These are phyloP conservation scores for Paulownia fortunei DNA, from an alignment of 257 asterid species.

Conservation along the genomic window DNA sequence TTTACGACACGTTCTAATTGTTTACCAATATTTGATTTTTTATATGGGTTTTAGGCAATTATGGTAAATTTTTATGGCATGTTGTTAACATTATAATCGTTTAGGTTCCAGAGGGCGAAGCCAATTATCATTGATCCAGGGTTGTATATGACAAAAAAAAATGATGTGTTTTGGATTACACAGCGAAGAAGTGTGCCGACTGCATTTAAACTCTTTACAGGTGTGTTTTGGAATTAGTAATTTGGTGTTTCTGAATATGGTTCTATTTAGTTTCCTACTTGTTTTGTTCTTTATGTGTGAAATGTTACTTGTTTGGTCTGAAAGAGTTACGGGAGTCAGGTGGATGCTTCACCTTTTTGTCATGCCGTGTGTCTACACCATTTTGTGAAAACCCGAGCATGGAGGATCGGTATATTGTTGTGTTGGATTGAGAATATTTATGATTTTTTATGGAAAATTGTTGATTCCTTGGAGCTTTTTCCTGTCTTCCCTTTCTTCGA, in stretches of 20 bases:
- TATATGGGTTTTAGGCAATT: background rate
- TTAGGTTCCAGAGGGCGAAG: slow-evolving; percentile 92
- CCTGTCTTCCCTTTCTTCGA: slow-evolving; percentile 19
- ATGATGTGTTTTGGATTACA: slow-evolving; percentile 96
- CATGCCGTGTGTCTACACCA: slow-evolving; percentile 26
- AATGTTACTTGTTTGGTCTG: slow-evolving; percentile 29
- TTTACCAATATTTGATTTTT: background rate
- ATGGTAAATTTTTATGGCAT: slow-evolving; percentile 6
- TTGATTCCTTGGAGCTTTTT: slow-evolving; percentile 15
- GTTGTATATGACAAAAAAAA: slow-evolving; percentile 77
- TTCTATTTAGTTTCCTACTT: slow-evolving; percentile 18
- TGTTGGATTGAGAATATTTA: slow-evolving; percentile 18
- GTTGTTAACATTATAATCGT: background rate
- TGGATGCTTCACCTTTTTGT: slow-evolving; percentile 33
- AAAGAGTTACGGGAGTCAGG: slow-evolving; percentile 24
- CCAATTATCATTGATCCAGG: slow-evolving; percentile 94
- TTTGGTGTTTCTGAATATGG: slow-evolving; percentile 25
- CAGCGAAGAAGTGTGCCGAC: slow-evolving; percentile 97
- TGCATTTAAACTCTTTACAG: slow-evolving; percentile 93
- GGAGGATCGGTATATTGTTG: slow-evolving; percentile 33
- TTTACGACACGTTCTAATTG: background rate
- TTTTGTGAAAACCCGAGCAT: slow-evolving; percentile 16
- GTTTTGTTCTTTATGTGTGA: slow-evolving; percentile 27
- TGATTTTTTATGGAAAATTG: slow-evolving; percentile 27
- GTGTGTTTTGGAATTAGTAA: slow-evolving; percentile 46